Conservation (phyloP, 345 rosid species). For the Ceriops decandra region DNA sequence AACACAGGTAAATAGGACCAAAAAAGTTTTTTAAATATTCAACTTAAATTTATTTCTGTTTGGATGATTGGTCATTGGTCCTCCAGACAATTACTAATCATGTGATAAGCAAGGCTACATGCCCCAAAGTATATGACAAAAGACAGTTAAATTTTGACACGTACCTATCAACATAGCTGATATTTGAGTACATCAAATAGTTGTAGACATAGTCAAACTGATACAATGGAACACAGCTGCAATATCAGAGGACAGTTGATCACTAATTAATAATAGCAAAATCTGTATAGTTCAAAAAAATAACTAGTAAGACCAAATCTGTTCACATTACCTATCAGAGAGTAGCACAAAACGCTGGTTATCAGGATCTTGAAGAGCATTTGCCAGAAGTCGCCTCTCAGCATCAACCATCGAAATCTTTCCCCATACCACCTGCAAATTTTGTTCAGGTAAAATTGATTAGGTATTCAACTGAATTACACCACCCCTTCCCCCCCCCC, state of each 20-base stretch:
- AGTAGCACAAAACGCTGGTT: constrained; percentile 96
- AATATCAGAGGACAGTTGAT: constrained; percentile 20
- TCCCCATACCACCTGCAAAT: constrained; percentile 86
- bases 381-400: constrained; percentile 81
- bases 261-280: constrained; percentile 8
- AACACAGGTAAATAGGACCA: neutral
- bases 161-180: constrained; percentile 92
- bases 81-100: too few species aligned
- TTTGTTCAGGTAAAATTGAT: neutral
- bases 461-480: too few species aligned
- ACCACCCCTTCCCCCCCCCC: too few species aligned
- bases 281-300: neutral
- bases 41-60: neutral
- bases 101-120: too few species aligned
- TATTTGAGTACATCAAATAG: constrained; percentile 76
- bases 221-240: constrained; percentile 93
- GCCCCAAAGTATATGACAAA: neutral
- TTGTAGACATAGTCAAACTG: constrained; percentile 78
- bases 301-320: neutral
- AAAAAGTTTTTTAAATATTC: neutral
- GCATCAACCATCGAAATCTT: constrained; percentile 98
- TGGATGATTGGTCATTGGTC: neutral
- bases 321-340: constrained; percentile 69
- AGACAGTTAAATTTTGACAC: constrained; percentile 8
- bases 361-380: constrained; percentile 82